Evolutionary conservation across 345 rosid species (phyloP).

Genomic region (Populus euphratica): DNA sequence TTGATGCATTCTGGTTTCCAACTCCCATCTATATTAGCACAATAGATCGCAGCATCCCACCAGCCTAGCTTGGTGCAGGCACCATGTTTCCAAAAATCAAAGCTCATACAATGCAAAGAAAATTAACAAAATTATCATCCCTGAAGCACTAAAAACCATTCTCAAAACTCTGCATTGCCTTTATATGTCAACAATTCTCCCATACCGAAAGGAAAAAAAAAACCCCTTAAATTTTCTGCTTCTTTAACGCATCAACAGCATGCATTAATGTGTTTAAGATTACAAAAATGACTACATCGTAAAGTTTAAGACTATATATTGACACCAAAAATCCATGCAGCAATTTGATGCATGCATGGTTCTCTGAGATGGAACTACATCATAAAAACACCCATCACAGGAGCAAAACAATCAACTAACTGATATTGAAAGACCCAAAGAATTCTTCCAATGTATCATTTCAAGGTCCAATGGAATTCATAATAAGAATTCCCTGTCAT

Average conservation of each 20-base stretch:
- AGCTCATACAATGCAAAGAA: background rate
- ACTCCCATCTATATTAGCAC: background rate
- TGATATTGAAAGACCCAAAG: no score
- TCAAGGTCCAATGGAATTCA: no score
- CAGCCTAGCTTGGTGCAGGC: background rate
- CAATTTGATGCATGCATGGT: background rate
- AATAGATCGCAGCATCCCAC: background rate
- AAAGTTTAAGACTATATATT: background rate
- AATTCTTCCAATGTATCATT: no score
- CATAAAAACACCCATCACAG: background rate
- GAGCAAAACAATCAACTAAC: no score
- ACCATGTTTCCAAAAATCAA: background rate
- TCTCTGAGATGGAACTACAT: background rate
- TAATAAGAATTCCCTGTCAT: no score
- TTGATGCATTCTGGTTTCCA: background rate
- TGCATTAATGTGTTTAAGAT: background rate
- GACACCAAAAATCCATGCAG: background rate
- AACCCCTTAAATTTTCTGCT: background rate
- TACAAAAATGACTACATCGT: background rate
- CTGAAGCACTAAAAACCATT: background rate
- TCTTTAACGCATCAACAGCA: background rate
- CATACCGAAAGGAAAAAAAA: background rate
- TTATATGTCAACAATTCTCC: background rate
- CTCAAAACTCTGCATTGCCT: background rate
- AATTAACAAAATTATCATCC: background rate